phyloP scores from a whole-genome alignment of 345 rosid species.

The Anacardium occidentale region DNA sequence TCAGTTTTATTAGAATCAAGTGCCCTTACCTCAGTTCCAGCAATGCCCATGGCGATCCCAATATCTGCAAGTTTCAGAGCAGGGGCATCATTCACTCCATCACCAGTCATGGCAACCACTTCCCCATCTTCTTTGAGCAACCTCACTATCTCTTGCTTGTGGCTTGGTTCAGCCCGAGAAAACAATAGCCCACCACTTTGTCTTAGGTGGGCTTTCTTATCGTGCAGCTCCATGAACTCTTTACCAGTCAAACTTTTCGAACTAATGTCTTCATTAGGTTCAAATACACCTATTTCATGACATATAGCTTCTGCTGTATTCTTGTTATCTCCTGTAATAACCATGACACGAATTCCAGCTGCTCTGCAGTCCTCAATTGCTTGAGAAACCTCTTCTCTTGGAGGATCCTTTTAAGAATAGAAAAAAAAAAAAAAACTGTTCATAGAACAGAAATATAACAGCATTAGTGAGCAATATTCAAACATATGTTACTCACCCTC shows the following conservation, averaged over 20 bases:
- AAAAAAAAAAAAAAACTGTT: neutral
- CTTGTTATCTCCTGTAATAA: conserved; percentile 71
- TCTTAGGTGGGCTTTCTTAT: conserved; percentile 38
- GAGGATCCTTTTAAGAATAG: conserved; percentile 55
- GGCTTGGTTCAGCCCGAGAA: conserved; percentile 54
- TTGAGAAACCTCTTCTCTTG: conserved; percentile 60
- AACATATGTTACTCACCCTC: conserved; percentile 42
- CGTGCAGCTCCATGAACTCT: conserved; percentile 38
- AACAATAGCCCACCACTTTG: conserved; percentile 45
- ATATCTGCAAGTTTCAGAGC: conserved; percentile 64
- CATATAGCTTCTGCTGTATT: conserved; percentile 74
- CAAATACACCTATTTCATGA: conserved; percentile 66
- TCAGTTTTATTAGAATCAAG: neutral
- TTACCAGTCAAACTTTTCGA: conserved; percentile 40
- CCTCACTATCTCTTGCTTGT: conserved; percentile 54
- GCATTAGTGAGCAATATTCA: neutral
- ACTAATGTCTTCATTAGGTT: conserved; percentile 35
- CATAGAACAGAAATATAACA: conserved; percentile 8
- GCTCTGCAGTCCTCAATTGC: conserved; percentile 71
- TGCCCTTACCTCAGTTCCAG: conserved; percentile 59
- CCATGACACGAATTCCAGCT: conserved; percentile 72
- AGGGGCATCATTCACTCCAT: conserved; percentile 73
- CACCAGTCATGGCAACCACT: conserved; percentile 73
- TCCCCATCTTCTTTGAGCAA: conserved; percentile 58
- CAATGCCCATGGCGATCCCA: conserved; percentile 72